Base-by-base conservation (phyloP, 2,329 filamentous ascomycete species). In the Cordyceps farinosa region DNA sequence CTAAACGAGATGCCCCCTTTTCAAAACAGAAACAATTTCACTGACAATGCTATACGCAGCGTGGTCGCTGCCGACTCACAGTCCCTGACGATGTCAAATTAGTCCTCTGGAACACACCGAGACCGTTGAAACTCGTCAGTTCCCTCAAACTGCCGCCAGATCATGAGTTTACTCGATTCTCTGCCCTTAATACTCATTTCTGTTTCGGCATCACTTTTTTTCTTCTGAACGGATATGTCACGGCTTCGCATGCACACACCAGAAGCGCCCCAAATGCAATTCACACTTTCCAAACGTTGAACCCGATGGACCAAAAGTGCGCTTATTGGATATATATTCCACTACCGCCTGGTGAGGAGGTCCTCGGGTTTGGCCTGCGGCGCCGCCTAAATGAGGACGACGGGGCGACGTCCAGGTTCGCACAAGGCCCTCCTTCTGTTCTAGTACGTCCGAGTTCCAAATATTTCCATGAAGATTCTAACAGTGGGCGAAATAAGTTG, bases 141-240 rank as follows among this genome's bases (percentile, higher is more conserved):
- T 34, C 30, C 11, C 30, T 51, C 3, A 4, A 17, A 1, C 48
- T 32, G 8, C 29, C 10, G 3, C 13, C 29, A 17, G 30, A 34
- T 27, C 48, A 51, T 34, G 10, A 34, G 17, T 47, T 10, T 6
- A 34, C 34, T 2, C 52, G 52, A 6, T 42, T 54, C 17, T 36
- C 34, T 6, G 52, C 36, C 17, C 1, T 54, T 1, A 17, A 54
- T 36, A 54, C 52, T 9, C 34, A 7, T 17, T 5, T n/a, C 3
- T 54, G 52, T 17, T 54, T 54, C 22, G 52, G 52, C n/a, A 15
- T 54, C 10, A 54, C 52, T n/a, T 42, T 54, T n/a, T 54, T 54
- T 17, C 11, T 29, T 9, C 10, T 27, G 5, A 3, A 6, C 17
- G 52, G 36, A 4, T 34, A 40, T 9, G 38, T 54, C 5, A 30